phyloP scores from a whole-genome alignment of 1,284 basidiomycete genomes.

The Malassezia yamatoensis region DNA sequence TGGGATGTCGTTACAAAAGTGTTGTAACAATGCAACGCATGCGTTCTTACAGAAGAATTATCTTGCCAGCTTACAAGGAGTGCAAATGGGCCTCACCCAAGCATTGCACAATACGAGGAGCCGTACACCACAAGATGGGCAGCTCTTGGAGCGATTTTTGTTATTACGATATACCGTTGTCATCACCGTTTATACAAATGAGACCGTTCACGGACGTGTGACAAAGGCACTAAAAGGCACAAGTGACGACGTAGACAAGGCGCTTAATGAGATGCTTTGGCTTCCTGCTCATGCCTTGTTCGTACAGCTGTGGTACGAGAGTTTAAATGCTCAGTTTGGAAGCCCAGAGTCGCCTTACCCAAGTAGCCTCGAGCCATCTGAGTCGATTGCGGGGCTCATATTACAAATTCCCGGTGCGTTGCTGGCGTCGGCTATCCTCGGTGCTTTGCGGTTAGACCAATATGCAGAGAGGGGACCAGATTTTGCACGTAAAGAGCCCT shows the following conservation, averaged over 20 bases:
- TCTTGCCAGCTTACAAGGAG: slow-evolving; percentile 19
- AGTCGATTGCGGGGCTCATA: slow-evolving; percentile 19
- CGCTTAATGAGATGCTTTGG: background rate
- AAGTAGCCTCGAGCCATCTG: slow-evolving; percentile 22
- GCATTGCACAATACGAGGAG: slow-evolving; percentile 15
- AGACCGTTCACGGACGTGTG: slow-evolving; percentile 7
- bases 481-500: background rate
- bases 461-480: slow-evolving; percentile 7
- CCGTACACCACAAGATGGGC: slow-evolving; percentile 19
- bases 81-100: slow-evolving; percentile 21
- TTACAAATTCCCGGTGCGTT: slow-evolving; percentile 26
- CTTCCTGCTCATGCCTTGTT: slow-evolving; percentile 9
- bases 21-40: slow-evolving; percentile 17
- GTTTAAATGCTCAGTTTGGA: slow-evolving; percentile 20
- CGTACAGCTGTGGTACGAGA: slow-evolving; percentile 29
- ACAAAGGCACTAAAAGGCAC: slow-evolving; percentile 16
- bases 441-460: slow-evolving; percentile 26
- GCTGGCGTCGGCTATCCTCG: slow-evolving; percentile 26
- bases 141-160: slow-evolving; percentile 19
- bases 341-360: slow-evolving; percentile 10
- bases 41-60: slow-evolving; percentile 31
- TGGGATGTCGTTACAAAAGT: background rate
- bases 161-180: slow-evolving; percentile 13
- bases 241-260: background rate
- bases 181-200: slow-evolving; percentile 1